Conservation (phyloP, 495 filamentous ascomycete genomes). For the Podospora appendiculata region DNA sequence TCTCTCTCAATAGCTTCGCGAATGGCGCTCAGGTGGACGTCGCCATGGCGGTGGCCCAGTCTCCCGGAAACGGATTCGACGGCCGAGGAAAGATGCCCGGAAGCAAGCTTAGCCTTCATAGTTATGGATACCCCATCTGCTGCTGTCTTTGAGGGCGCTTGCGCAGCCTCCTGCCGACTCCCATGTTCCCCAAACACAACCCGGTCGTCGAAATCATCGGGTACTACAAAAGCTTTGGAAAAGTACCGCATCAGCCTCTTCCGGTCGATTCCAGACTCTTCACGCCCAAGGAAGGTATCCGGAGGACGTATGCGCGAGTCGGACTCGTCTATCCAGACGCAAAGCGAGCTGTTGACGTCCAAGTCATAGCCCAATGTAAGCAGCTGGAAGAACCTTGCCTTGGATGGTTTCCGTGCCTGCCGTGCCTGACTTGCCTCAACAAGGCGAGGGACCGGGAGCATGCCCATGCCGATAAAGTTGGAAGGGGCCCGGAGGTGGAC, state of each 20-base stretch:
- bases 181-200: constrained; percentile 3
- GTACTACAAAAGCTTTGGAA: constrained; percentile 16
- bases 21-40: constrained; percentile 6
- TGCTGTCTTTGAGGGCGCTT: too few species aligned
- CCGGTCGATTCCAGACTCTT: not conserved
- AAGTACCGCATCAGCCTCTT: constrained; percentile 1
- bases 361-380: constrained; percentile 20
- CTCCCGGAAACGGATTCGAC: too few species aligned
- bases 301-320: constrained; percentile 2
- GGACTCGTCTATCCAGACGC: constrained; percentile 15
- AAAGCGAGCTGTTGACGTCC: constrained; percentile 18
- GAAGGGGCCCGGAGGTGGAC: constrained; percentile 7
- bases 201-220: constrained; percentile 20
- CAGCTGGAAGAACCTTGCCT: constrained; percentile 22
- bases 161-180: not conserved
- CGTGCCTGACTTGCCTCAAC: not conserved
- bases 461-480: constrained; percentile 11
- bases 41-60: not conserved
- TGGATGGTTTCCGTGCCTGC: not conserved
- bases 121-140: too few species aligned
- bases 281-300: not conserved
- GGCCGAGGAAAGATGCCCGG: too few species aligned
- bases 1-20: constrained; percentile 6
- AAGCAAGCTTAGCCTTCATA: too few species aligned
- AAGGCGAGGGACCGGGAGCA: constrained; percentile 13